Percentiles rank a stretch among this genome's conserved stretches.
These are phyloP conservation scores for Cinnamomum micranthum DNA, from an alignment of 164 flowering plant genomes.

Conservation along the genomic window DNA sequence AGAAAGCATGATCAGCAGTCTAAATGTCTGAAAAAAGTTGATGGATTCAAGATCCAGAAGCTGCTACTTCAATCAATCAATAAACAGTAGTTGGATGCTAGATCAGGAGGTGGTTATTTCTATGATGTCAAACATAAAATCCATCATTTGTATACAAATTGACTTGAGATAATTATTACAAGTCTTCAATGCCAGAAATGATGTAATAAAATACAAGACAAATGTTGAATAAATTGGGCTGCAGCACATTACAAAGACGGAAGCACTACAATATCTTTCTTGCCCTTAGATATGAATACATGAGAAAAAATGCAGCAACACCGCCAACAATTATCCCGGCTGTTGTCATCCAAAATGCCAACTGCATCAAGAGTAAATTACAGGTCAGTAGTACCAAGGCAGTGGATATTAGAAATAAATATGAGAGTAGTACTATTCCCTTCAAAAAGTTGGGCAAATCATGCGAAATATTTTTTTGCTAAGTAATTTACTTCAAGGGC, in stretches of 20 bases:
- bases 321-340: constrained; percentile 79
- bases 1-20: not conserved
- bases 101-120: not conserved
- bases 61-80: not conserved
- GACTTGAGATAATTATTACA: not conserved
- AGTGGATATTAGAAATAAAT: not conserved
- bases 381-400: not conserved
- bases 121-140: not conserved
- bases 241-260: not conserved
- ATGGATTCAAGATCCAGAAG: not conserved
- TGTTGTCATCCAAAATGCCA: constrained; percentile 92
- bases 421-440: not conserved
- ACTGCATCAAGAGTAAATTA: constrained; percentile 43
- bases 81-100: not conserved
- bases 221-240: not conserved
- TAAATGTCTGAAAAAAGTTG: not conserved
- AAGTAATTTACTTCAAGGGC: not conserved
- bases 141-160: not conserved
- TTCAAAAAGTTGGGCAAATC: not conserved
- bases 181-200: not conserved
- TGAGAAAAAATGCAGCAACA: constrained; percentile 62
- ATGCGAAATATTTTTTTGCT: not conserved
- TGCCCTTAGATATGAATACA: constrained; percentile 67
- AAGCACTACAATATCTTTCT: constrained; percentile 59
- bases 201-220: not conserved